phyloP scores from a whole-genome alignment of 495 filamentous ascomycete genomes.

The Umbilicaria muhlenbergii region DNA sequence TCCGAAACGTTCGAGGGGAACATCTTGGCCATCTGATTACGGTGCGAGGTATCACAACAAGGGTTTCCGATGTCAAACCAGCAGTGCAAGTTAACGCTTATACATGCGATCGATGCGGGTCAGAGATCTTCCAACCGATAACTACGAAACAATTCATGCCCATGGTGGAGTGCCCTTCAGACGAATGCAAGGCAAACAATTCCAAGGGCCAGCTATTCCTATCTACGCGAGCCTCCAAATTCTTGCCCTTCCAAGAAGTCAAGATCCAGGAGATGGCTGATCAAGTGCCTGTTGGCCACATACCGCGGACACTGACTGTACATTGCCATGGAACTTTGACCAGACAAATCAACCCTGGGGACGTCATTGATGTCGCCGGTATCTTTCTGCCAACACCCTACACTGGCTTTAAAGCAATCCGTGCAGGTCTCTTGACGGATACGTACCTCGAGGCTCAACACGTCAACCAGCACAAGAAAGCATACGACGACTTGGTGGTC shows the following conservation, averaged over 20 bases:
- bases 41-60: constrained; percentile 82
- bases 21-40: constrained; percentile 90
- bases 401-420: constrained; percentile 93
- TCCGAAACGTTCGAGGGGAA: constrained; percentile 80
- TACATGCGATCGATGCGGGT: constrained; percentile 89
- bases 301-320: constrained; percentile 76
- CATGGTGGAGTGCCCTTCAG: constrained; percentile 67
- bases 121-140: constrained; percentile 94
- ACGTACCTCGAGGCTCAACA: constrained; percentile 94
- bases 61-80: constrained; percentile 95
- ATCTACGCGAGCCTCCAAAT: constrained; percentile 89
- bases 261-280: constrained; percentile 98
- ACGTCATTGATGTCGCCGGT: constrained; percentile 81
- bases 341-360: constrained; percentile 77
- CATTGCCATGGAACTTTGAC: constrained; percentile 79
- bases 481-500: constrained; percentile 74
- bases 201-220: constrained; percentile 84
- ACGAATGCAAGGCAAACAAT: constrained; percentile 81
- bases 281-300: constrained; percentile 94
- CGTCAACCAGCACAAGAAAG: constrained; percentile 91
- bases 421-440: constrained; percentile 85
- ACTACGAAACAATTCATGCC: constrained; percentile 81
- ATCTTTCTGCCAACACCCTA: constrained; percentile 97
- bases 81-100: constrained; percentile 95
- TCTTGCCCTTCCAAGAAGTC: constrained; percentile 93